Evolutionary conservation across 208 protist genomes (phyloP), one percentile per base, ranked within the genome.

Genomic region (Trypanosoma boissoni): DNA sequence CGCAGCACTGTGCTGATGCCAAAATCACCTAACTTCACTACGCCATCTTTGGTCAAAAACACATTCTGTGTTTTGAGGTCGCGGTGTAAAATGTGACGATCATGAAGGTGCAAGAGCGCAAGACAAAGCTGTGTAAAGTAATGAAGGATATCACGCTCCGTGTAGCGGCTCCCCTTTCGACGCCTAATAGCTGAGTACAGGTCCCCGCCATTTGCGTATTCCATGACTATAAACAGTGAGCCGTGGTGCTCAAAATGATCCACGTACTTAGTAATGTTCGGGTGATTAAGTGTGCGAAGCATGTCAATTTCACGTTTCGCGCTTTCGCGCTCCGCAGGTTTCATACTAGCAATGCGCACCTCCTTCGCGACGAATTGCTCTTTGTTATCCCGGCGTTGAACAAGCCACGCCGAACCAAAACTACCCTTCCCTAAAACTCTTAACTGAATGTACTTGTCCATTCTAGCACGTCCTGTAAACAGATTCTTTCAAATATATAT

Each of bases 21-120:
- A 72, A 96, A 96, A 71, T 96, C 91, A 46, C 85, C 86, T n/a
- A 96, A 72, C 64, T 95, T 95, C 24, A 94, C 83, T 7, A 92
- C 71, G 8, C 86, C 82, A 53, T 93, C 91, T 31, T 68, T 73
- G 1, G 84, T 94, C 14, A 96, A 64, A 51, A 96, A 92, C 31
- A 96, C 78, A 53, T 96, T 96, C 61, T 92, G 84, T 5, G 86
- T 83, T 60, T 96, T 96, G n/a, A 96, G 72, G 54, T 96, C 91
- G 23, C 87, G 85, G 61, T 96, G 91, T 24, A 96, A 60, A 62
- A 96, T 87, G 64, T 83, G 83, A 3, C 66, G 67, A 31, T 94
- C 91, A 66, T 96, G 91, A 62, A 96, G 53, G 71, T 95, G 88
- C 16, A 72, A 57, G 10, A 96, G 66, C 0, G 83, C 91, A 10